These are phyloP conservation scores for Penicillium manginii DNA, from an alignment of 495 filamentous ascomycete genomes.

Conservation along the genomic window DNA sequence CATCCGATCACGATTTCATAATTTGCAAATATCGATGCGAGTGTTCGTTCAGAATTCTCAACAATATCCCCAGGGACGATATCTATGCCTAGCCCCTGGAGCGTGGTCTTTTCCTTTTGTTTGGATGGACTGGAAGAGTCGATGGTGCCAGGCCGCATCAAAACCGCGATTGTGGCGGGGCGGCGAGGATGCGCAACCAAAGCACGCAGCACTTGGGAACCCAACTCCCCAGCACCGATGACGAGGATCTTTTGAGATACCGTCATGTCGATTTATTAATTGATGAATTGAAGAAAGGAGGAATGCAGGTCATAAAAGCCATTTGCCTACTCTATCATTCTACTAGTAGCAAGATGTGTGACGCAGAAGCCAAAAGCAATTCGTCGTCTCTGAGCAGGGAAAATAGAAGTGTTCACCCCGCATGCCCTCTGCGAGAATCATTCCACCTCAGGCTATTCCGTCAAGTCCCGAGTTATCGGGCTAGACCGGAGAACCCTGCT, in stretches of 20 bases:
- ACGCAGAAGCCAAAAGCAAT: too few relatives aligned
- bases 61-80: slow-evolving; percentile 54
- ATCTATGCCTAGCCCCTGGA: slow-evolving; percentile 39
- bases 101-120: slow-evolving; percentile 24
- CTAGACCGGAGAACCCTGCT: too few relatives aligned
- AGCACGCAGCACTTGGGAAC: slow-evolving; percentile 53
- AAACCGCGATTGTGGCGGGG: slow-evolving; percentile 43
- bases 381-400: too few relatives aligned
- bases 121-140: slow-evolving; percentile 32
- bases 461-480: too few relatives aligned
- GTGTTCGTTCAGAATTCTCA: slow-evolving; percentile 33
- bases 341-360: too few relatives aligned
- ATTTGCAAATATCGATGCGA: slow-evolving; percentile 46
- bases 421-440: too few relatives aligned
- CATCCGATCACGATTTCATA: slow-evolving; percentile 59
- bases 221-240: slow-evolving; percentile 66
- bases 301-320: not conserved
- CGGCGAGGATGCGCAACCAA: slow-evolving; percentile 44
- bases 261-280: not conserved
- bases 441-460: too few relatives aligned
- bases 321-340: not conserved
- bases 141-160: slow-evolving; percentile 53
- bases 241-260: slow-evolving; percentile 50
- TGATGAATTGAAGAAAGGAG: not conserved
- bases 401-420: too few relatives aligned